These are phyloP conservation scores for Pycnococcus provasolii DNA, from an alignment of 139 green algal species.

Conservation along the genomic window DNA sequence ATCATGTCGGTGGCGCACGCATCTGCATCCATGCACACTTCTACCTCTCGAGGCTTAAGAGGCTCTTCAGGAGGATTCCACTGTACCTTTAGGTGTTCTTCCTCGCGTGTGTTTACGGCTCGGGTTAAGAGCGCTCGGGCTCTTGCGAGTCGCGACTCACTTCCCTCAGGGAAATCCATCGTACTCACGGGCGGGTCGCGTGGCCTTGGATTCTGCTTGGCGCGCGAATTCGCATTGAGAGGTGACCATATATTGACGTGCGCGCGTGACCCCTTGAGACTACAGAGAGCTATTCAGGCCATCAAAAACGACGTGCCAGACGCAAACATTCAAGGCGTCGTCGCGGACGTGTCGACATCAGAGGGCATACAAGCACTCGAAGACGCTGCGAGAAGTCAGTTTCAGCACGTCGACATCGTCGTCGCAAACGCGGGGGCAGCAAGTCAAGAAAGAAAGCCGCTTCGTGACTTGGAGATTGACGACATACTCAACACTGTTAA, in stretches of 20 bases:
- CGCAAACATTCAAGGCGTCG: not conserved
- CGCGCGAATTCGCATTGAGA: not conserved
- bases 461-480: not conserved
- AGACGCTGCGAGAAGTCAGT: not conserved
- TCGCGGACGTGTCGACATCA: not conserved
- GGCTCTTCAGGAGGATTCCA: not conserved
- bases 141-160: not conserved
- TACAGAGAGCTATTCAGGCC: not conserved
- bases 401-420: not conserved
- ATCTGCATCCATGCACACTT: no score
- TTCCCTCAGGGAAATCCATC: not conserved
- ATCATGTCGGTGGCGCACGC: no score
- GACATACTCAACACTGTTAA: not conserved
- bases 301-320: not conserved
- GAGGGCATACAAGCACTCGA: not conserved
- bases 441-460: not conserved
- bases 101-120: not conserved
- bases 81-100: not conserved
- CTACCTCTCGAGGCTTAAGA: not conserved
- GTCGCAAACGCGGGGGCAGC: not conserved
- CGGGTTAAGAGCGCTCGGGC: not conserved
- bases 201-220: slow-evolving; percentile 2
- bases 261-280: not conserved
- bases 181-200: slow-evolving; percentile 8
- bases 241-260: not conserved